Conservation (phyloP, 352 stramenopile species). For the Globisporangium nagaii region DNA sequence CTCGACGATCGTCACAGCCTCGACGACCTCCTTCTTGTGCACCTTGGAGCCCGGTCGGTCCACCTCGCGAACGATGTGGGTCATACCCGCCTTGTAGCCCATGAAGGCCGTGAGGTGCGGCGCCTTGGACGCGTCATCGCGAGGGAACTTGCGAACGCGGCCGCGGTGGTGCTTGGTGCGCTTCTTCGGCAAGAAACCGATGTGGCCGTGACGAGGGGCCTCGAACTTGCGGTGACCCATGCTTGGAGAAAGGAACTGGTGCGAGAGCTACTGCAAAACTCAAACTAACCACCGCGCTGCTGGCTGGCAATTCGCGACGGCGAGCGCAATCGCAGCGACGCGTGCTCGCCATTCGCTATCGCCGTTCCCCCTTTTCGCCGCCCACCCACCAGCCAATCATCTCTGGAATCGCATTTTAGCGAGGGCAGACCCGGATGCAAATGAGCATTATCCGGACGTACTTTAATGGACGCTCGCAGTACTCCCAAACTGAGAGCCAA, state of each 20-base stretch:
- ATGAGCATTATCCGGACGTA: slow-evolving; percentile 2
- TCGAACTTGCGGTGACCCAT: slow-evolving; percentile 99
- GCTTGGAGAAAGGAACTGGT: slow-evolving; percentile 23
- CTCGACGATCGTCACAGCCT: slow-evolving; percentile 99
- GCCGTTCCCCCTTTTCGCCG: not conserved
- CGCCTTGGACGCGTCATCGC: slow-evolving; percentile 94
- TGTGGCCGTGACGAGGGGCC: slow-evolving; percentile 94
- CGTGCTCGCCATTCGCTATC: not conserved
- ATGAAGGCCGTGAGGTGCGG: slow-evolving; percentile 99
- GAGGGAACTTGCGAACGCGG: slow-evolving; percentile 98
- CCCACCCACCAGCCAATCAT: slow-evolving; percentile 10
- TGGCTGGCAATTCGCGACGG: not conserved
- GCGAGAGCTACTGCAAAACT: slow-evolving; percentile 84
- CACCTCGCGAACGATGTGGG: slow-evolving; percentile 98
- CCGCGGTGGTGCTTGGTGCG: slow-evolving; percentile 99
- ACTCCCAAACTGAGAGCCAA: not conserved
- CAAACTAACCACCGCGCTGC: slow-evolving; percentile 31
- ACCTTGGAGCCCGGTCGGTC: slow-evolving; percentile 98
- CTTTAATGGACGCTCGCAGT: not conserved
- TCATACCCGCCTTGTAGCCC: slow-evolving; percentile 99
- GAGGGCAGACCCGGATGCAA: not conserved
- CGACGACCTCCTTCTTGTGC: slow-evolving; percentile 99
- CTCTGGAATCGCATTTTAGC: not conserved
- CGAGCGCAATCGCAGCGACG: not conserved
- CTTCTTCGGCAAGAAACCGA: slow-evolving; percentile 99